phyloP scores from a whole-genome alignment of 2,329 filamentous ascomycete genomes.

The Periconia sp. region DNA sequence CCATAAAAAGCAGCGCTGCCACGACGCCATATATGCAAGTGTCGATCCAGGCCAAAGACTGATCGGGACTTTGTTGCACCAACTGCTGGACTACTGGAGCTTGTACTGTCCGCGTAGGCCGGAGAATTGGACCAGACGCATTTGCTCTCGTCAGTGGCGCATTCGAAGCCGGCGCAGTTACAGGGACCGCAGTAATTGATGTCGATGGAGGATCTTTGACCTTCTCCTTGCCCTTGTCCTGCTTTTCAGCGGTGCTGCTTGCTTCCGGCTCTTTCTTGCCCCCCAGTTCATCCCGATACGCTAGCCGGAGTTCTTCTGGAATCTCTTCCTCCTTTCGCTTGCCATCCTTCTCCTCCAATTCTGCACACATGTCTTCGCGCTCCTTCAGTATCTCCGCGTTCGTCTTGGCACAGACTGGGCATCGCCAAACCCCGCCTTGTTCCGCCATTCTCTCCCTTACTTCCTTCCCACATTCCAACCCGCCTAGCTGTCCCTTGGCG shows the following conservation, averaged over 20 bases:
- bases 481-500: slow-evolving; percentile 82
- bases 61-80: slow-evolving; percentile 50
- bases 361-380: slow-evolving; percentile 62
- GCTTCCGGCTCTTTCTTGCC: slow-evolving; percentile 38
- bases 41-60: slow-evolving; percentile 77
- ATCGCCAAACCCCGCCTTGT: slow-evolving; percentile 71
- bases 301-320: slow-evolving; percentile 66
- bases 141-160: not conserved
- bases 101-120: slow-evolving; percentile 22
- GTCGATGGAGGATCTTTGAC: not conserved
- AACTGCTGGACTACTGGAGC: slow-evolving; percentile 21
- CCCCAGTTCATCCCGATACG: slow-evolving; percentile 74
- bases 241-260: slow-evolving; percentile 5
- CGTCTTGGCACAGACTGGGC: slow-evolving; percentile 70
- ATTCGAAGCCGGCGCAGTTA: not conserved
- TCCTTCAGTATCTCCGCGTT: slow-evolving; percentile 78
- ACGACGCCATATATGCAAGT: slow-evolving; percentile 77
- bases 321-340: slow-evolving; percentile 53
- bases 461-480: slow-evolving; percentile 72
- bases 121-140: slow-evolving; percentile 4
- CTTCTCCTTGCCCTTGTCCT: not conserved
- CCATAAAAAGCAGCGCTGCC: slow-evolving; percentile 72
- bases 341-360: slow-evolving; percentile 46
- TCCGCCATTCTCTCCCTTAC: slow-evolving; percentile 72
- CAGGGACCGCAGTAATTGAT: not conserved